phyloP scores from a whole-genome alignment of 352 stramenopile genomes.

The Phytophthora colocasiae region DNA sequence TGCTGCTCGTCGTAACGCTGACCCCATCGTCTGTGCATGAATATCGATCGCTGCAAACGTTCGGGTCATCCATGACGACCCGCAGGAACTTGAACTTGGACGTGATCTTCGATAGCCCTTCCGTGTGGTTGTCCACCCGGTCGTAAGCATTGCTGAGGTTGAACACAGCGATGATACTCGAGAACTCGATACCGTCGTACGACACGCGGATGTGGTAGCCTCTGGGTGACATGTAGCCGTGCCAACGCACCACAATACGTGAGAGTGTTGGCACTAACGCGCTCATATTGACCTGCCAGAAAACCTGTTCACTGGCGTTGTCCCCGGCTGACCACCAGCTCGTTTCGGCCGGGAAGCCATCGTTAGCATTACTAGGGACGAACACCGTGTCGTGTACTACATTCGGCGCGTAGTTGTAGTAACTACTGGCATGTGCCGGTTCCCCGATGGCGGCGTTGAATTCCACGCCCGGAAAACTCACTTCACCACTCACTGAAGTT shows the following conservation, averaged over 20 bases:
- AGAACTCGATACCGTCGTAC: slow-evolving; percentile 66
- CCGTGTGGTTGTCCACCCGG: slow-evolving; percentile 68
- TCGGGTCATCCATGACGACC: slow-evolving; percentile 54
- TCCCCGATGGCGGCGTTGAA: slow-evolving; percentile 71
- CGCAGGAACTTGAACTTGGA: slow-evolving; percentile 67
- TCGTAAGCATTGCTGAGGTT: slow-evolving; percentile 63
- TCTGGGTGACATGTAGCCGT: slow-evolving; percentile 71
- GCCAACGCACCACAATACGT: slow-evolving; percentile 77
- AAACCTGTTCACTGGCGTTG: slow-evolving; percentile 49
- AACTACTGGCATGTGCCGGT: slow-evolving; percentile 65
- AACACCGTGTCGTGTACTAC: slow-evolving; percentile 64
- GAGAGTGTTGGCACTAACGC: slow-evolving; percentile 46
- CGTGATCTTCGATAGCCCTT: slow-evolving; percentile 49
- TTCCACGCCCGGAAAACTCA: slow-evolving; percentile 74
- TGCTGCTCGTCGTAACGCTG: slow-evolving; percentile 23
- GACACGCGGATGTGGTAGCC: slow-evolving; percentile 70
- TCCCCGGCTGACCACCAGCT: slow-evolving; percentile 84
- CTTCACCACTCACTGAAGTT: slow-evolving; percentile 15
- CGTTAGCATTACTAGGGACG: slow-evolving; percentile 69
- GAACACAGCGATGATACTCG: slow-evolving; percentile 54
- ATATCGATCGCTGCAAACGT: slow-evolving; percentile 53
- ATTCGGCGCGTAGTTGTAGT: slow-evolving; percentile 80
- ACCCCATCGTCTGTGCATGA: slow-evolving; percentile 49
- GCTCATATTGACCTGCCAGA: slow-evolving; percentile 84
- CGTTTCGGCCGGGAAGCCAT: slow-evolving; percentile 71